Percentiles rank a stretch among this genome's conserved stretches.
phyloP scores from a whole-genome alignment of 2,329 filamentous ascomycete species.

The Scedosporium boydii region DNA sequence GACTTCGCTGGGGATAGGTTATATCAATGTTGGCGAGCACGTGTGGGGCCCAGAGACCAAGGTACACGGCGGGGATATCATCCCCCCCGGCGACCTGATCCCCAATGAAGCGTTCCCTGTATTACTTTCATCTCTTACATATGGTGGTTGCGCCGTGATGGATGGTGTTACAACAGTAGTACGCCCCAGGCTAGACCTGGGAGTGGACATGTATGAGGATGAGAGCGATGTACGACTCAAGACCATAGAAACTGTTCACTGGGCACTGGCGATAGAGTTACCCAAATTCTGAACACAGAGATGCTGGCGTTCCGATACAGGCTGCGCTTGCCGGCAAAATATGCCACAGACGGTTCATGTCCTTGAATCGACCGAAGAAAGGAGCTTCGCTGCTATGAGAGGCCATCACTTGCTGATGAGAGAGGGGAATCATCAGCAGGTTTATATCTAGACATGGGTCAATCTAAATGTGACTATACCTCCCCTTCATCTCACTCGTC shows the following conservation, averaged over 20 bases:
- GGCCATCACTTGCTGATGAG: background rate
- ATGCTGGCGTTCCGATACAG: background rate
- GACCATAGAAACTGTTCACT: background rate
- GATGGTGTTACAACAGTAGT: background rate
- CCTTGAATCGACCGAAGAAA: background rate
- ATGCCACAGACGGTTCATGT: background rate
- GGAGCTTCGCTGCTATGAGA: background rate
- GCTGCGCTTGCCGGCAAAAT: constrained; percentile 1
- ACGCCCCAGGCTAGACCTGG: too few species aligned
- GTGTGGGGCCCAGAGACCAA: background rate
- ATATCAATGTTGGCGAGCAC: too few species aligned
- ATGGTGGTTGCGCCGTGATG: background rate
- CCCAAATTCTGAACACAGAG: background rate
- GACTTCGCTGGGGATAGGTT: too few species aligned
- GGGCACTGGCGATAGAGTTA: too few species aligned
- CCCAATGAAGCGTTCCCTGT: too few species aligned
- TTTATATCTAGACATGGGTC: background rate
- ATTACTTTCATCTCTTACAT: too few species aligned
- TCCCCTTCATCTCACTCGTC: constrained; percentile 1
- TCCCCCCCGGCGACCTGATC: background rate
- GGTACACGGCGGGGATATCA: background rate
- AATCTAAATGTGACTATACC: background rate
- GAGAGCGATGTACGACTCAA: background rate
- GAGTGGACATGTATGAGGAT: background rate
- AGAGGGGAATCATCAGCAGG: background rate